phyloP scores from a whole-genome alignment of 2,329 filamentous ascomycete species.

The Colletotrichum filicis region DNA sequence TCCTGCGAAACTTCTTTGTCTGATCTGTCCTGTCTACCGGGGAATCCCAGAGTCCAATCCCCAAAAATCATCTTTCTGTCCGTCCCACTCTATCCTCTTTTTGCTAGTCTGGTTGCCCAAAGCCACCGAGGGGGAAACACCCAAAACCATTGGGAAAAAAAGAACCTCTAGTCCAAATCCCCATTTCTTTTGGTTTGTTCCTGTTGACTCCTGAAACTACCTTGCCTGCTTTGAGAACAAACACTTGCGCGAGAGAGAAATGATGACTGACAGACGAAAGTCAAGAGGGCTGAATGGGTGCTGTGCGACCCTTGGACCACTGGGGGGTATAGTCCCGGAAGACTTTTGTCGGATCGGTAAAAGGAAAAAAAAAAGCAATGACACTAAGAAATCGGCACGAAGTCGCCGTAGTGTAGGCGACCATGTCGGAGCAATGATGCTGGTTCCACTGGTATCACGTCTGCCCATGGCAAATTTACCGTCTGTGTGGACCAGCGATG shows the following conservation, averaged over 20 bases:
- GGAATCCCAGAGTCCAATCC: constrained; percentile 32
- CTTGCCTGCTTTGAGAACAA: constrained; percentile 25
- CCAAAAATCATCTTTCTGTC: background rate
- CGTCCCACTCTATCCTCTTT: constrained; percentile 14
- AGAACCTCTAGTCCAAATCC: constrained; percentile 5
- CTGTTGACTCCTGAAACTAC: constrained; percentile 31
- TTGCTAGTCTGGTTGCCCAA: constrained; percentile 5
- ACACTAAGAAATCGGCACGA: constrained; percentile 36
- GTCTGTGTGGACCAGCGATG: constrained; percentile 12
- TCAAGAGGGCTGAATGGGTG: constrained; percentile 5
- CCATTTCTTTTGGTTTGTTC: constrained; percentile 3
- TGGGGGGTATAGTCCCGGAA: constrained; percentile 29
- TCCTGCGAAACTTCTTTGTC: constrained; percentile 14
- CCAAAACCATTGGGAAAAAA: constrained; percentile 16
- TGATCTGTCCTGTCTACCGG: constrained; percentile 14
- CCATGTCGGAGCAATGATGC: constrained; percentile 18
- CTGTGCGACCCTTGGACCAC: constrained; percentile 7
- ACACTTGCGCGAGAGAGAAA: background rate
- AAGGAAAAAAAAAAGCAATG: constrained; percentile 1
- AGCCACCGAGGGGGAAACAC: background rate
- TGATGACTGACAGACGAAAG: constrained; percentile 2
- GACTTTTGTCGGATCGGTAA: background rate
- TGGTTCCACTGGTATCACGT: constrained; percentile 24
- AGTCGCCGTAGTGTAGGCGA: constrained; percentile 27
- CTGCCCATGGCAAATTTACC: constrained; percentile 22